These are phyloP conservation scores for Kwoniella mangroviensis DNA, from an alignment of 768 basidiomycete species.

Conservation along the genomic window DNA sequence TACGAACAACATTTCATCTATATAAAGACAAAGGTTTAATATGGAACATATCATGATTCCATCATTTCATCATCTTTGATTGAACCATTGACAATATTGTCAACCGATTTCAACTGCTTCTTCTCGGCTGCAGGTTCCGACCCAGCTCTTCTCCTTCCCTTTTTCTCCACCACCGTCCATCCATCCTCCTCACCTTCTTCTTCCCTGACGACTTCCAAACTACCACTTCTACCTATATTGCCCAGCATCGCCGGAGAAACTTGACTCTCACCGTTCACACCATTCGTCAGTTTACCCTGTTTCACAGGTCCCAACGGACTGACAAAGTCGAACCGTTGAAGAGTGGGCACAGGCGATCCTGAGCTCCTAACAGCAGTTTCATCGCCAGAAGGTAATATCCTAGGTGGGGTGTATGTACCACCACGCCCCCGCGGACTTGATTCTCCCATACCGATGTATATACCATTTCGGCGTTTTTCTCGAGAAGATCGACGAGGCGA, in stretches of 20 bases:
- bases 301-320: conserved; percentile 49
- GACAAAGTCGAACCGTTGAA: conserved; percentile 48
- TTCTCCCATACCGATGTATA: conserved; percentile 40
- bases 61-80: conserved; percentile 16
- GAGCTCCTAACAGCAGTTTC: conserved; percentile 37
- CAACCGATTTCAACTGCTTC: conserved; percentile 2
- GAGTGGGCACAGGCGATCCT: conserved; percentile 33
- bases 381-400: conserved; percentile 47
- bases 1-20: neutral
- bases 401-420: conserved; percentile 45
- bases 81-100: neutral
- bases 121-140: conserved; percentile 34
- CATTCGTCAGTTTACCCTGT: conserved; percentile 27
- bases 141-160: conserved; percentile 33
- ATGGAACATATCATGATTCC: conserved; percentile 2
- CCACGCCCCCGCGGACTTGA: conserved; percentile 42
- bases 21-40: neutral
- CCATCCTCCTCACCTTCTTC: conserved; percentile 36
- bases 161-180: conserved; percentile 37
- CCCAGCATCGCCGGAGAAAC: conserved; percentile 8
- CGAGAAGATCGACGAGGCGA: conserved; percentile 39
- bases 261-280: neutral
- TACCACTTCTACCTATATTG: conserved; percentile 26
- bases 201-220: conserved; percentile 40
- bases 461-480: conserved; percentile 35